Evolutionary conservation across 1,139 yeast species (phyloP).

Genomic region (Zygoascus hellenicus): DNA sequence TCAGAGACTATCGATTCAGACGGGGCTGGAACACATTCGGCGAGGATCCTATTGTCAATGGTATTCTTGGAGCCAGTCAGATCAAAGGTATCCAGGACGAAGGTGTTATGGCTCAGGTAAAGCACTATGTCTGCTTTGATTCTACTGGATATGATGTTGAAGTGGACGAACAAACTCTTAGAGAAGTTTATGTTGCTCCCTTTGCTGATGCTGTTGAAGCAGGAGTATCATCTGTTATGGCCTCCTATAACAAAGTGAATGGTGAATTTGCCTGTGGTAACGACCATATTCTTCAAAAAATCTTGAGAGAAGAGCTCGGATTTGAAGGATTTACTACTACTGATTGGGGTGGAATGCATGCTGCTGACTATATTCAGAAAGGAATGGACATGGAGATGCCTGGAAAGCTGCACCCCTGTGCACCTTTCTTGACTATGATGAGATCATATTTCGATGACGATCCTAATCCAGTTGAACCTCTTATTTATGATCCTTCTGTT

Average conservation of each 20-base stretch:
- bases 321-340: slow-evolving; percentile 62
- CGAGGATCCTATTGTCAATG: slow-evolving; percentile 57
- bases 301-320: slow-evolving; percentile 57
- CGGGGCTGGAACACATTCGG: slow-evolving; percentile 66
- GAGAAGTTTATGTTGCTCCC: slow-evolving; percentile 60
- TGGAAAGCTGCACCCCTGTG: slow-evolving; percentile 29
- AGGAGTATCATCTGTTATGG: slow-evolving; percentile 57
- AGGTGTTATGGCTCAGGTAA: slow-evolving; percentile 51
- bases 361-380: slow-evolving; percentile 50
- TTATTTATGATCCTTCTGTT: too few species aligned
- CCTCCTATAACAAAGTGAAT: slow-evolving; percentile 55
- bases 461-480: too few species aligned
- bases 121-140: slow-evolving; percentile 44
- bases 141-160: slow-evolving; percentile 49
- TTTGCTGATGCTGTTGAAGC: slow-evolving; percentile 55
- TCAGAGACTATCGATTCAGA: slow-evolving; percentile 49
- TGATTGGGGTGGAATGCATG: slow-evolving; percentile 57
- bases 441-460: too few species aligned
- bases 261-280: slow-evolving; percentile 58
- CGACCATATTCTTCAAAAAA: slow-evolving; percentile 48
- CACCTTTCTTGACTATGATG: too few species aligned
- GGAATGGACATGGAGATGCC: slow-evolving; percentile 70
- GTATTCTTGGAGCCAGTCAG: slow-evolving; percentile 49
- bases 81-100: slow-evolving; percentile 54
- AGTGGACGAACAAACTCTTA: slow-evolving; percentile 56